A percentile compares a stretch with the other conserved stretches of the same genome.
Conservation (phyloP, 768 basidiomycete genomes). For the Tricholoma bakamatsutake region DNA sequence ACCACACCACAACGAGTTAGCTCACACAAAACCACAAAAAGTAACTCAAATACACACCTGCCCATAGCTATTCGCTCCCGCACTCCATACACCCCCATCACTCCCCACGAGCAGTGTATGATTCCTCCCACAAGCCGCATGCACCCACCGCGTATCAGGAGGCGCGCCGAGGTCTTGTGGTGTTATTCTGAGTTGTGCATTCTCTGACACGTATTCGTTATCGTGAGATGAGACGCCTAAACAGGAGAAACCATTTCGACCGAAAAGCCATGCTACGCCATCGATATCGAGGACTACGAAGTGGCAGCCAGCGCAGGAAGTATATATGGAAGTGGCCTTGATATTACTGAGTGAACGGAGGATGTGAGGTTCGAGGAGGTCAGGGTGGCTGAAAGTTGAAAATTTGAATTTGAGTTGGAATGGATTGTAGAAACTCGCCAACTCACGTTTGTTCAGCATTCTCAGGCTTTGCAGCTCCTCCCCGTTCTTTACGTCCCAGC, state of each 20-base stretch:
- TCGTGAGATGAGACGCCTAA: conserved; percentile 34
- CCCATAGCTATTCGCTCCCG: conserved; percentile 75
- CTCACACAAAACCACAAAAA: background rate
- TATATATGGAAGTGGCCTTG: conserved; percentile 63
- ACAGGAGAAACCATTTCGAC: conserved; percentile 68
- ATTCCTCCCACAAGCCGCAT: conserved; percentile 78
- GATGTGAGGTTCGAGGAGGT: conserved; percentile 85
- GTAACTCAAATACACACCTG: conserved; percentile 48
- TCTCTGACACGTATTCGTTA: conserved; percentile 64
- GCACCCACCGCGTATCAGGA: conserved; percentile 56
- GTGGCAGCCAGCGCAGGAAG: conserved; percentile 73
- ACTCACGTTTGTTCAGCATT: conserved; percentile 35
- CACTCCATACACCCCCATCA: conserved; percentile 78
- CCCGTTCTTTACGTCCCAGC: conserved; percentile 70
- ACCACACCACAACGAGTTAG: background rate
- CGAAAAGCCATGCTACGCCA: conserved; percentile 87
- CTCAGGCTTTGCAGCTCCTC: conserved; percentile 38
- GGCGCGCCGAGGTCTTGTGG: conserved; percentile 58
- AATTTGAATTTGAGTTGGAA: background rate
- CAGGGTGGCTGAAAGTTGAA: conserved; percentile 46
- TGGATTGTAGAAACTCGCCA: background rate
- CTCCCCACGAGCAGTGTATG: conserved; percentile 82
- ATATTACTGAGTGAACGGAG: conserved; percentile 84
- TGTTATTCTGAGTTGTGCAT: conserved; percentile 57
- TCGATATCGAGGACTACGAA: conserved; percentile 67